phyloP scores from a whole-genome alignment of 1,284 basidiomycete species.

The Lentinula novae-zelandiae region DNA sequence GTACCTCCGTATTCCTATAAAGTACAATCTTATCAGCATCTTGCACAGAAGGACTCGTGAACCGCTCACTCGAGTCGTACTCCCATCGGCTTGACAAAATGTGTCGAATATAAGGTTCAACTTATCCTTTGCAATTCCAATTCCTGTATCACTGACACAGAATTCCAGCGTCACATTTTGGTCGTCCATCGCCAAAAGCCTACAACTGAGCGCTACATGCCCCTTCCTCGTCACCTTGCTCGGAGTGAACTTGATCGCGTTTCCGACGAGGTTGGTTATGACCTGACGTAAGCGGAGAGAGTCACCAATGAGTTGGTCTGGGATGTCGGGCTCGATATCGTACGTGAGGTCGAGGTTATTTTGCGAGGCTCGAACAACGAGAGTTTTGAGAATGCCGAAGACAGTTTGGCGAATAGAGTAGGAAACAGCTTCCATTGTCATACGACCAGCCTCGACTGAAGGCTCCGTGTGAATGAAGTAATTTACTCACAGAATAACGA shows the following conservation, averaged over 20 bases:
- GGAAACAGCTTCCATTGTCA: constrained; percentile 99
- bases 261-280: constrained; percentile 93
- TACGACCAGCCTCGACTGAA: constrained; percentile 93
- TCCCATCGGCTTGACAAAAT: constrained; percentile 98
- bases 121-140: constrained; percentile 99
- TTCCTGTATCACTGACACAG: constrained; percentile 97
- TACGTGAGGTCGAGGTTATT: constrained; percentile 97
- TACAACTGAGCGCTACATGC: constrained; percentile 87
- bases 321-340: constrained; percentile 94
- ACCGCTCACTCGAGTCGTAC: constrained; percentile 73
- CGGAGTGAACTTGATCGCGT: constrained; percentile 95
- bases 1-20: constrained; percentile 94
- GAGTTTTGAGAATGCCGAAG: constrained; percentile 96
- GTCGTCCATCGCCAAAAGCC: constrained; percentile 72
- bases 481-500: constrained; percentile 18
- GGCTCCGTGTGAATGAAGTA: constrained; percentile 10
- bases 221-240: constrained; percentile 77
- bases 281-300: constrained; percentile 91
- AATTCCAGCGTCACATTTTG: constrained; percentile 90
- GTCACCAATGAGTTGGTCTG: constrained; percentile 96
- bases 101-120: constrained; percentile 99
- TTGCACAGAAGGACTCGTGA: not conserved
- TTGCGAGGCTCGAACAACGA: constrained; percentile 97
- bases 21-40: constrained; percentile 10
- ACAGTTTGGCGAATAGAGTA: constrained; percentile 98